Evolutionary conservation across 805 yeast species (phyloP).

Genomic region (Lachancea kluyveri): DNA sequence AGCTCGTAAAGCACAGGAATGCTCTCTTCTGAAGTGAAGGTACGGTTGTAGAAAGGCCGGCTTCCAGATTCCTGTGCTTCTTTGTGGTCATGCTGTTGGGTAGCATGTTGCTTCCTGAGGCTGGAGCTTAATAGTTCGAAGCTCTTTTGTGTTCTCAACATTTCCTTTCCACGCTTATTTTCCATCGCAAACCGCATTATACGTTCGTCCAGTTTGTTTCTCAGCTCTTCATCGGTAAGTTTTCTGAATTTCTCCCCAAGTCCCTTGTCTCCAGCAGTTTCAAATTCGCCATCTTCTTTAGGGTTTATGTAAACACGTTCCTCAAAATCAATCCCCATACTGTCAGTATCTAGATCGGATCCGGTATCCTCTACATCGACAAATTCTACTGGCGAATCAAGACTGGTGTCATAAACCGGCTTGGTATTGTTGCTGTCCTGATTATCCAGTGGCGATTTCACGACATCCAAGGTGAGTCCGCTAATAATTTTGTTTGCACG

Average conservation of each 20-base stretch:
- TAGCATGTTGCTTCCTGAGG: no score
- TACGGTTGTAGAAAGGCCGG: conserved; percentile 16
- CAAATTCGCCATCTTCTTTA: no score
- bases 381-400: conserved; percentile 11
- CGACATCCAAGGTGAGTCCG: conserved; percentile 20
- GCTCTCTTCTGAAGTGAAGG: conserved; percentile 24
- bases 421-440: conserved; percentile 3
- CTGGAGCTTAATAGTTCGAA: conserved; percentile 20
- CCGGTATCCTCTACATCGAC: conserved; percentile 14
- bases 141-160: conserved; percentile 26
- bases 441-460: conserved; percentile 11
- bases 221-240: conserved; percentile 25
- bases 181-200: conserved; percentile 25
- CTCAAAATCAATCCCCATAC: conserved; percentile 3
- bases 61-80: conserved; percentile 6
- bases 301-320: conserved; percentile 4
- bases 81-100: conserved; percentile 7
- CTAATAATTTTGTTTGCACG: conserved; percentile 3
- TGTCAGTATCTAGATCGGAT: conserved; percentile 8
- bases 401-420: neutral
- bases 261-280: conserved; percentile 3
- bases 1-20: conserved; percentile 28
- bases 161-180: conserved; percentile 24
- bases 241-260: conserved; percentile 9
- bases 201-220: conserved; percentile 22